Percentiles rank a stretch among this genome's conserved stretches.
Evolutionary conservation across 2,329 filamentous ascomycete genomes (phyloP).

Genomic region (Ophiostoma pallidulum): DNA sequence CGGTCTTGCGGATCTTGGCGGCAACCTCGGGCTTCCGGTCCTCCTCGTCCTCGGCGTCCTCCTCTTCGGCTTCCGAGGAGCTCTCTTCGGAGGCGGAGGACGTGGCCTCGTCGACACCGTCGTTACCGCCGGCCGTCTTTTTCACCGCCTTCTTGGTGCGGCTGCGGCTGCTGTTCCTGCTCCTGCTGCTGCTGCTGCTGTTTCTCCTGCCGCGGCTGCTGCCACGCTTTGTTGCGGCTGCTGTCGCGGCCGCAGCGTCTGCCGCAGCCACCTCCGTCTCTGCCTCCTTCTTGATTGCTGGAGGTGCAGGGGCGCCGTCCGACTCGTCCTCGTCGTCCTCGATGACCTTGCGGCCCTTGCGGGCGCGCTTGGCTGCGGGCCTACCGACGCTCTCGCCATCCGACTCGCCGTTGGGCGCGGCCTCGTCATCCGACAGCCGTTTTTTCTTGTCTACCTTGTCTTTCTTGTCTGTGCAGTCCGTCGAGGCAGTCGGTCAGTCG

Average conservation of each 20-base stretch:
- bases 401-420: slow-evolving; percentile 21
- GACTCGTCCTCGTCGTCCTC: slow-evolving; percentile 42
- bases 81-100: slow-evolving; percentile 32
- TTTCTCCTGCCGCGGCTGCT: too few relatives aligned
- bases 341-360: slow-evolving; percentile 37
- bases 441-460: slow-evolving; percentile 13
- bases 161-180: background rate
- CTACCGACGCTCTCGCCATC: slow-evolving; percentile 41
- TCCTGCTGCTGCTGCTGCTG: background rate
- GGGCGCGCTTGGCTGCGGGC: slow-evolving; percentile 49
- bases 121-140: slow-evolving; percentile 40
- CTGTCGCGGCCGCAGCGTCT: background rate
- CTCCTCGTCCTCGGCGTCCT: slow-evolving; percentile 44
- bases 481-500: too few relatives aligned
- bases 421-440: slow-evolving; percentile 13
- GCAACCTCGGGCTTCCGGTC: slow-evolving; percentile 60
- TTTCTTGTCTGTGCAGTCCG: too few relatives aligned
- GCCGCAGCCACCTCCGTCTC: background rate
- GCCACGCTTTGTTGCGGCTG: too few relatives aligned
- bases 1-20: slow-evolving; percentile 68
- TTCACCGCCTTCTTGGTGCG: slow-evolving; percentile 34
- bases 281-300: slow-evolving; percentile 2
- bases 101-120: slow-evolving; percentile 37
- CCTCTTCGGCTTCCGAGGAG: slow-evolving; percentile 20
- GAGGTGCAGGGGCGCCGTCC: background rate